Evolutionary conservation across 2,329 filamentous ascomycete species (phyloP).

Genomic region (Venturiaceae sp.): DNA sequence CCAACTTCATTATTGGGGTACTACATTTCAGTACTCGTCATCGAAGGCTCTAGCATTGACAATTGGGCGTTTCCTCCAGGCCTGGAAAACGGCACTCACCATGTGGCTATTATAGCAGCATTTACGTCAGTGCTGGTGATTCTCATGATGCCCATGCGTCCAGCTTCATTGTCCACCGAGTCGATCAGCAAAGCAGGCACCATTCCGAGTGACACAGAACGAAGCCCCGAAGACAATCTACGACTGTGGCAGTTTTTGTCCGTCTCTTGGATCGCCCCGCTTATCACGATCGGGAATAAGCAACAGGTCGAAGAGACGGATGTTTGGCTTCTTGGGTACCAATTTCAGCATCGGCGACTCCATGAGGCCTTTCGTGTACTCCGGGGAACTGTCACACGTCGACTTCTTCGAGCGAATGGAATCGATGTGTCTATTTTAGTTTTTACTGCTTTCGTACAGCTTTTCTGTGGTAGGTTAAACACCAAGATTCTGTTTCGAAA

Average conservation of each 20-base stretch:
- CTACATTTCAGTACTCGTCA: constrained; percentile 22
- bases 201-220: constrained; percentile 46
- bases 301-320: constrained; percentile 66
- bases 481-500: background rate
- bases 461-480: constrained; percentile 37
- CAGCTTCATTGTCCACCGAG: constrained; percentile 41
- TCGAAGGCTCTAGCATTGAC: constrained; percentile 15
- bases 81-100: constrained; percentile 20
- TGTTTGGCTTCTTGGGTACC: constrained; percentile 69
- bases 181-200: constrained; percentile 52
- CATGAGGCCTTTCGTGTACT: constrained; percentile 67
- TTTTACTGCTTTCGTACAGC: constrained; percentile 52
- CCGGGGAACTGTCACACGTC: constrained; percentile 53
- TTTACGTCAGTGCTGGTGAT: constrained; percentile 40
- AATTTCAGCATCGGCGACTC: constrained; percentile 71
- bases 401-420: constrained; percentile 43
- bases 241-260: constrained; percentile 76
- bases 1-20: constrained; percentile 27
- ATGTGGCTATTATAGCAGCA: constrained; percentile 20
- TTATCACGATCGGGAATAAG: constrained; percentile 55
- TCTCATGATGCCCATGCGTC: constrained; percentile 60
- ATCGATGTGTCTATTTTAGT: background rate
- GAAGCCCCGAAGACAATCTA: constrained; percentile 70
- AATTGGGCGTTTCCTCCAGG: background rate
- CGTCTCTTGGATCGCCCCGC: constrained; percentile 70